Evolutionary conservation across 2,329 filamentous ascomycete genomes (phyloP).

Genomic region (Magnaporthiopsis incrustans): DNA sequence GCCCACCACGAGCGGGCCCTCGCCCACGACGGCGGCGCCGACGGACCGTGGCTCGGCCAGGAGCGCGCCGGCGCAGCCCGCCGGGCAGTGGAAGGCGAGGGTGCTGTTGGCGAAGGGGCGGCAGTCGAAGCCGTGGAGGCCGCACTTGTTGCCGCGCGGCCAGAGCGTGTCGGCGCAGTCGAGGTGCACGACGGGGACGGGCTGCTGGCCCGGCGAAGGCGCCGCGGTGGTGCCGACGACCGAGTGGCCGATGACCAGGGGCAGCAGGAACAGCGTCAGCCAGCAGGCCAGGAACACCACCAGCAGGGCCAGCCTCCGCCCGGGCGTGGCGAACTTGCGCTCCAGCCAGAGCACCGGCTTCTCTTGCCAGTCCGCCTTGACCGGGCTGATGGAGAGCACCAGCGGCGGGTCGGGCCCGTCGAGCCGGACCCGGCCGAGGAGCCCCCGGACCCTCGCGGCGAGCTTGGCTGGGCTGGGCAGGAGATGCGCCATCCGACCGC

Average conservation of each 20-base stretch:
- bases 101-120: slow-evolving; percentile 49
- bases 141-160: slow-evolving; percentile 47
- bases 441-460: not conserved
- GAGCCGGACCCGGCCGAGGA: slow-evolving; percentile 11
- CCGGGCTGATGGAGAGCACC: slow-evolving; percentile 9
- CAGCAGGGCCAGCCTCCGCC: slow-evolving; percentile 10
- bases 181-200: slow-evolving; percentile 25
- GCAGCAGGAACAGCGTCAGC: slow-evolving; percentile 10
- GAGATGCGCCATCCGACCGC: not conserved
- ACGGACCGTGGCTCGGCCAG: slow-evolving; percentile 49
- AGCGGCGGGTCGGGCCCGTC: slow-evolving; percentile 12
- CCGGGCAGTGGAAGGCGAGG: slow-evolving; percentile 52
- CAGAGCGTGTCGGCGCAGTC: slow-evolving; percentile 48
- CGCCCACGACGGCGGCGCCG: slow-evolving; percentile 39
- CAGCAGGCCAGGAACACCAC: slow-evolving; percentile 10
- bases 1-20: slow-evolving; percentile 36
- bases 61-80: slow-evolving; percentile 41
- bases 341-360: slow-evolving; percentile 10
- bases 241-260: slow-evolving; percentile 6
- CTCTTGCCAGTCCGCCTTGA: slow-evolving; percentile 12
- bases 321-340: not conserved
- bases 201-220: too few species aligned
- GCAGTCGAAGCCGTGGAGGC: slow-evolving; percentile 49
- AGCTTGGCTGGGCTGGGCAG: not conserved
- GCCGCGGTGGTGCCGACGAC: not conserved